A percentile compares a stretch with the other conserved stretches of the same genome.
Evolutionary conservation across 78 protist species (phyloP).

Genomic region (Tieghemostelium lacteum): DNA sequence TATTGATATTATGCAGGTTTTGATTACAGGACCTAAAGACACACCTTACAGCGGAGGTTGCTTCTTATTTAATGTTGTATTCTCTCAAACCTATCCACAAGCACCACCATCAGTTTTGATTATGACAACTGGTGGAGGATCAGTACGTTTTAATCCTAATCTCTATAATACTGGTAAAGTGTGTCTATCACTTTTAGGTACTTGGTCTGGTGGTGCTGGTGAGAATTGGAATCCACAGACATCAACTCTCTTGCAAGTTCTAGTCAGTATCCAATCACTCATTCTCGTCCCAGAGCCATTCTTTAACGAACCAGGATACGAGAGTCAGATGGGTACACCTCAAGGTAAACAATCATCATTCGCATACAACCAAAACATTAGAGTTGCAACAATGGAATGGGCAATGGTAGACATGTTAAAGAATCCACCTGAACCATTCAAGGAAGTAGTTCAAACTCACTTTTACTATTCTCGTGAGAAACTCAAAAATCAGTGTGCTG

Average conservation of each 20-base stretch:
- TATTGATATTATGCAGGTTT: constrained; percentile 56
- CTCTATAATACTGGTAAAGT: constrained; percentile 78
- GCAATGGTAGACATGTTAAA: constrained; percentile 79
- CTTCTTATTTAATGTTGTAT: constrained; percentile 75
- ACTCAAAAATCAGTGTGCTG: constrained; percentile 45
- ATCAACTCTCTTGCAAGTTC: constrained; percentile 86
- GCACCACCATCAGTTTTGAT: constrained; percentile 83
- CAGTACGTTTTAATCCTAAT: constrained; percentile 93
- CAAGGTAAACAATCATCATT: constrained; percentile 22
- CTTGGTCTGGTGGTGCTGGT: constrained; percentile 89
- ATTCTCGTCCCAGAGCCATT: constrained; percentile 87
- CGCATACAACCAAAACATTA: constrained; percentile 68
- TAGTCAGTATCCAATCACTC: constrained; percentile 89
- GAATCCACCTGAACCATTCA: constrained; percentile 60
- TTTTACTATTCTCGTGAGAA: constrained; percentile 47
- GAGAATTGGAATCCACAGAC: constrained; percentile 86
- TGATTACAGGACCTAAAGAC: constrained; percentile 84
- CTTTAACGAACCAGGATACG: constrained; percentile 94
- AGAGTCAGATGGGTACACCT: constrained; percentile 73
- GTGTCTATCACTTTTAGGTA: constrained; percentile 89
- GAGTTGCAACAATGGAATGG: constrained; percentile 56
- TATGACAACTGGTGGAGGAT: constrained; percentile 88
- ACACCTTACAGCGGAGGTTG: constrained; percentile 76
- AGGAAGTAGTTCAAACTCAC: constrained; percentile 68
- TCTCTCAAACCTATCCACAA: constrained; percentile 82